phyloP scores from a whole-genome alignment of 805 yeast species.

The Wickerhamomyces mucosus region DNA sequence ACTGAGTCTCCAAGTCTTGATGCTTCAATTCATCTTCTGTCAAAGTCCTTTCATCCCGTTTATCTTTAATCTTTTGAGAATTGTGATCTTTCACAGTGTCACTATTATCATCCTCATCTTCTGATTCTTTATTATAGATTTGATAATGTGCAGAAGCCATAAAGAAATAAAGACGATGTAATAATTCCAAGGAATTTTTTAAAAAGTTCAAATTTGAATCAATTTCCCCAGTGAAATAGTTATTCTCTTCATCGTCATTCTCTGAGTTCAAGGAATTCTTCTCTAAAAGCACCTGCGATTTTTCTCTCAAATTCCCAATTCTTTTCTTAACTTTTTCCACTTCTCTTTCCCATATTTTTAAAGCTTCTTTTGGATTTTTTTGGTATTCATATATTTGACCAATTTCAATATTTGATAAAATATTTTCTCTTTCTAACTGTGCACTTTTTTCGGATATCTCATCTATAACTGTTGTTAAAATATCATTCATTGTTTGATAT shows the following conservation, averaged over 20 bases:
- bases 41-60: conserved; percentile 9
- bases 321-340: conserved; percentile 3
- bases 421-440: conserved; percentile 38
- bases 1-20: conserved; percentile 38
- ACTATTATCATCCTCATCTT: conserved; percentile 19
- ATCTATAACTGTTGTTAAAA: conserved; percentile 54
- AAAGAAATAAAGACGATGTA: conserved; percentile 74
- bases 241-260: conserved; percentile 18
- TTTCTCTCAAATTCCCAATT: neutral
- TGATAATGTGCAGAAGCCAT: conserved; percentile 69
- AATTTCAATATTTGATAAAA: conserved; percentile 39
- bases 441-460: conserved; percentile 41
- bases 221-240: conserved; percentile 29
- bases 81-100: too few species aligned
- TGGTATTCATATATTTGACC: conserved; percentile 63
- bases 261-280: conserved; percentile 4
- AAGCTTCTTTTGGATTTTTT: conserved; percentile 41
- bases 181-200: conserved; percentile 29
- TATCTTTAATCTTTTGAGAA: too few species aligned
- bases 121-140: conserved; percentile 18
- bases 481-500: conserved; percentile 51
- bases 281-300: too few species aligned
- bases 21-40: conserved; percentile 25
- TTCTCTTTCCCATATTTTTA: conserved; percentile 29
- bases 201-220: neutral